Base-by-base conservation (phyloP, 768 basidiomycete species). In the Tylopilus plumbeoviolaceoides region DNA sequence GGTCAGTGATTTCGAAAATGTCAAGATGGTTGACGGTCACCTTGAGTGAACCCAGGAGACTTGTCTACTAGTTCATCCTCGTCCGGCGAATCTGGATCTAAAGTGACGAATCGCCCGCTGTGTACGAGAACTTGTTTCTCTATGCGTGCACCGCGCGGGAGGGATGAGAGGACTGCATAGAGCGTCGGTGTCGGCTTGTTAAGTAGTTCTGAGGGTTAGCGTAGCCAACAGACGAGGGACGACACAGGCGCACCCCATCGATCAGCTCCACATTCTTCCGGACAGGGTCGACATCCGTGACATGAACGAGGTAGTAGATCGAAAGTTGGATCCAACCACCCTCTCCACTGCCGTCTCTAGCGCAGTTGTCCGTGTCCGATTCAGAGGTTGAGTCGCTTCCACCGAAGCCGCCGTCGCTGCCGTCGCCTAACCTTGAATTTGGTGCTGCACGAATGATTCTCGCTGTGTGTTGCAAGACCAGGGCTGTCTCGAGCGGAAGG, bases 71-170 rank as follows among this genome's bases (percentile, higher is more conserved):
- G 28, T n/a, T 72, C 75, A 30, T 76, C 65, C 30, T 44, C 48
- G 14, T 12, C 5, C 33, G 36, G 33, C 10, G 54, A 35, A 10
- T 50, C 59, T 17, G 27, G 21, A 45, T 78, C 78, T 5, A 56
- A 49, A 14, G 75, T 49, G n/a, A 66, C 56, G 51, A 75, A 78
- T 33, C 79, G 77, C 4, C 88, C 86, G 0, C 85, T 89, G 60
- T 91, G 88, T 11, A 83, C 63, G 7, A 89, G 57, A 2, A 85
- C 81, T 63, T 92, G 90, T 59, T 89, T 90, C 65, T 93, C 91
- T 11, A 91, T 62, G 31, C 80, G 65, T 1, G 89, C 91, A 50
- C 73, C 76, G 60, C 87, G 89, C 0, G 91, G 91, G 8, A 93
- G 72, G 35, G 78, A 75, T 50, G 81, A 78, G 7, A 89, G 78